Evolutionary conservation across 768 basidiomycete genomes (phyloP), one percentile per base, ranked within the genome.

Genomic region (Gymnopilus dilepis): DNA sequence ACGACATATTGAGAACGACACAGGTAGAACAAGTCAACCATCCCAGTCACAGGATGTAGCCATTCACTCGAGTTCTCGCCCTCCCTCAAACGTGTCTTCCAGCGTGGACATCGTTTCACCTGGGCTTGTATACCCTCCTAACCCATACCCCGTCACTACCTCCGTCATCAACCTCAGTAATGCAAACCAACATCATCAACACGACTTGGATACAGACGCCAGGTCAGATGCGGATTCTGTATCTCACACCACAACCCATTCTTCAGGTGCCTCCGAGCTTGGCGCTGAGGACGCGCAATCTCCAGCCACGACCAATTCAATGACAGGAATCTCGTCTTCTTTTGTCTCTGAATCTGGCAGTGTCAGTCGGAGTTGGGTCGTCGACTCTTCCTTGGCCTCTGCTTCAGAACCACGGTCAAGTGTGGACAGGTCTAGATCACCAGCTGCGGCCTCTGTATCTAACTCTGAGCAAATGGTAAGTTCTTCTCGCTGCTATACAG

Each of bases 321-420:
- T 41, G 0, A 47, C 42, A 12, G 59, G 38, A 22, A 41, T 64
- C 4, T 67, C 69, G 8, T 60, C 60, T 9, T 66, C 65, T 12
- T 65, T 65, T 17, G 48, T 62, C 3, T 76, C 76, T 1, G 72
- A 70, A 1, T 33, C 59, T 11, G 61, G 41, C 15, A 67, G 67
- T 6, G 70, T 63, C 3, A 74, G 76, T 1, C 79, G 80, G 26
- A 78, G 75, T 17, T 78, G 82, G 72, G 75, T 77, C 5, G 63
- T 67, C 8, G 63, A 61, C 21, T 58, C 58, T 7, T 51, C 56
- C 11, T 22, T 24, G 5, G 19, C 41, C 3, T 24, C 30, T 15
- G 50, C 22, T 17, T 26, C 21, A 31, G 33, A 50, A 15, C 11
- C 47, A 3, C 37, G 47, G 15, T 48, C 45, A 5, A 22, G 38